Conservation (phyloP, 208 protist genomes). For the Trichomonas gallinae region DNA sequence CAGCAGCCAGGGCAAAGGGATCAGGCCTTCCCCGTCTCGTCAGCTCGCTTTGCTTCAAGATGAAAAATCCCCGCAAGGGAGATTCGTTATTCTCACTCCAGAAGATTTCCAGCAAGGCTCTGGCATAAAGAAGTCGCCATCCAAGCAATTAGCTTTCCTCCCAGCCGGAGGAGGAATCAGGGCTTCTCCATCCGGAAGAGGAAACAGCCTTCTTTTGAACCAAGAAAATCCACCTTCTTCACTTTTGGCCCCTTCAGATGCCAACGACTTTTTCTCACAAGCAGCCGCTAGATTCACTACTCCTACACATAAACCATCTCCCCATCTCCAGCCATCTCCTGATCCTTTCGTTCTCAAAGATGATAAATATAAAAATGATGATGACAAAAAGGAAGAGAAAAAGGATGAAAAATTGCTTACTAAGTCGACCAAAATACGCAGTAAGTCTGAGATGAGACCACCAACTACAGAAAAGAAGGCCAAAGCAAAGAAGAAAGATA, state of each 20-base stretch:
- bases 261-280: not conserved
- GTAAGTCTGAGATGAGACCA: no score
- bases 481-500: no score
- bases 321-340: not conserved
- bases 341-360: not conserved
- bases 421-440: no score
- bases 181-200: not conserved
- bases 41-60: not conserved
- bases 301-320: not conserved
- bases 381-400: no score
- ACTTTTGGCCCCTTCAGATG: not conserved
- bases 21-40: not conserved
- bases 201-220: no score
- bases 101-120: not conserved
- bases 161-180: not conserved
- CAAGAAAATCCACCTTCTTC: not conserved
- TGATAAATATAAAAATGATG: not conserved
- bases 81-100: not conserved
- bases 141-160: not conserved
- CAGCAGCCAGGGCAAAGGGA: not conserved
- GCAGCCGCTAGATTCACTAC: not conserved
- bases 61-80: not conserved
- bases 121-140: not conserved
- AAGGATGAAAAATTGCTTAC: no score
- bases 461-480: no score